Evolutionary conservation across 257 asterid species (phyloP).

Genomic region (Penstemon eatonii): DNA sequence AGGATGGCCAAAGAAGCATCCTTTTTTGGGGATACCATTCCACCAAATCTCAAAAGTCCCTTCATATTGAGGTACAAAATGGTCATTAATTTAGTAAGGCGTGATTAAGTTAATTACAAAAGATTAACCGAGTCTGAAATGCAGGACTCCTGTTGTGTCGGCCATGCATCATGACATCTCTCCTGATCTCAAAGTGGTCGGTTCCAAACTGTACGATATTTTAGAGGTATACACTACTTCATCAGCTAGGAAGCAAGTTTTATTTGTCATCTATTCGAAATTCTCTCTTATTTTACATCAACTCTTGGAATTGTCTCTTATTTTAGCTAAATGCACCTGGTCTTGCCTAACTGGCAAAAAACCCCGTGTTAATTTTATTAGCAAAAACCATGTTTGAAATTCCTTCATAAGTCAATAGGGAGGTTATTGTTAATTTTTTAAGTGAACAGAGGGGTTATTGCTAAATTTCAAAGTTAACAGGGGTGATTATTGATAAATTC

Average conservation of each 20-base stretch:
- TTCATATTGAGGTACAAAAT: conserved; percentile 66
- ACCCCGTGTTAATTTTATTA: too few relatives aligned
- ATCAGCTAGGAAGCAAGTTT: background rate
- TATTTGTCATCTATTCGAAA: background rate
- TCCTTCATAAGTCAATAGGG: too few relatives aligned
- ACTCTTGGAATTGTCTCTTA: too few relatives aligned
- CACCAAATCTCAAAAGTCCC: conserved; percentile 65
- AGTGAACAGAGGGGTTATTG: too few relatives aligned
- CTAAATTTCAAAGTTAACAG: too few relatives aligned
- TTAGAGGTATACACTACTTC: conserved; percentile 54
- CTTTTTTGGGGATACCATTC: conserved; percentile 70
- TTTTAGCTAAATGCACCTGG: too few relatives aligned
- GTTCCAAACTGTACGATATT: conserved; percentile 61
- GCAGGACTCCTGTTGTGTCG: conserved; percentile 82
- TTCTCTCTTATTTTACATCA: too few relatives aligned
- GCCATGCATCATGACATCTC: conserved; percentile 86
- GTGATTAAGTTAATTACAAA: background rate
- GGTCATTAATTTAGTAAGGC: background rate
- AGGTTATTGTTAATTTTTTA: too few relatives aligned
- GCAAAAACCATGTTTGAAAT: too few relatives aligned
- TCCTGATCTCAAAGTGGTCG: conserved; percentile 77
- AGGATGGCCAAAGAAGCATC: conserved; percentile 82
- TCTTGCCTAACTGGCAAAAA: too few relatives aligned
- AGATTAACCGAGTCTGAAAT: conserved; percentile 13
- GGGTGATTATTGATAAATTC: too few relatives aligned